Evolutionary conservation across 768 basidiomycete species (phyloP).

Genomic region (Tricholomella constricta): DNA sequence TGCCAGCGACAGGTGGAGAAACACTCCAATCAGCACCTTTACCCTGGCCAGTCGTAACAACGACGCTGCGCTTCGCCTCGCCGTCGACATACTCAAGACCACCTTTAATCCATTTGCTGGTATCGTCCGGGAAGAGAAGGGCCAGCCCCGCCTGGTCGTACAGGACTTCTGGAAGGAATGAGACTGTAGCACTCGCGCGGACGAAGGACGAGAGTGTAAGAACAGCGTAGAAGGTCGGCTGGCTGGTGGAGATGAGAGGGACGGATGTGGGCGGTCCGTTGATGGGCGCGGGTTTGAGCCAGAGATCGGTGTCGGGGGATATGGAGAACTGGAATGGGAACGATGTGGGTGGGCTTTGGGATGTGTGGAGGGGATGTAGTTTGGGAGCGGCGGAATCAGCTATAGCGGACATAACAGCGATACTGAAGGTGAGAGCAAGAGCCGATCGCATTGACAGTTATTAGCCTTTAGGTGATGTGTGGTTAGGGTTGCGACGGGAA

Average conservation of each 20-base stretch:
- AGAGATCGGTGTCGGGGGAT: conserved; percentile 19
- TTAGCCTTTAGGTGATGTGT: background rate
- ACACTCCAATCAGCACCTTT: conserved; percentile 22
- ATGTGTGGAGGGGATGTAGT: conserved; percentile 14
- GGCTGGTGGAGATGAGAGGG: conserved; percentile 11
- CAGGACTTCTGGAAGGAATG: conserved; percentile 11
- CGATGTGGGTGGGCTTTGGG: conserved; percentile 15
- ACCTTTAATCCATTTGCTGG: conserved; percentile 21
- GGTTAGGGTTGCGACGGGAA: background rate
- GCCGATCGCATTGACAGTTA: background rate
- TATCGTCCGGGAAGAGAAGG: conserved; percentile 13
- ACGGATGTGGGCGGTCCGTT: conserved; percentile 9
- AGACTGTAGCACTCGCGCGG: conserved; percentile 16
- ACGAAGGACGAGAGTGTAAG: conserved; percentile 10
- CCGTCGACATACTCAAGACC: conserved; percentile 19
- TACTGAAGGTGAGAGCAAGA: background rate
- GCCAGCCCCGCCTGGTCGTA: conserved; percentile 20
- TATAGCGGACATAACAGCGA: background rate
- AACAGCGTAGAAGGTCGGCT: conserved; percentile 18
- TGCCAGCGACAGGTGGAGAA: conserved; percentile 12
- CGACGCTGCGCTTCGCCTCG: conserved; percentile 17
- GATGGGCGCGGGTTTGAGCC: conserved; percentile 20
- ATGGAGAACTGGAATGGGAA: conserved; percentile 18
- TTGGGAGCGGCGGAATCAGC: background rate
- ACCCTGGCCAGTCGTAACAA: conserved; percentile 13